These are phyloP conservation scores for Leucocoprinus leucothites DNA, from an alignment of 768 basidiomycete species.

Conservation along the genomic window DNA sequence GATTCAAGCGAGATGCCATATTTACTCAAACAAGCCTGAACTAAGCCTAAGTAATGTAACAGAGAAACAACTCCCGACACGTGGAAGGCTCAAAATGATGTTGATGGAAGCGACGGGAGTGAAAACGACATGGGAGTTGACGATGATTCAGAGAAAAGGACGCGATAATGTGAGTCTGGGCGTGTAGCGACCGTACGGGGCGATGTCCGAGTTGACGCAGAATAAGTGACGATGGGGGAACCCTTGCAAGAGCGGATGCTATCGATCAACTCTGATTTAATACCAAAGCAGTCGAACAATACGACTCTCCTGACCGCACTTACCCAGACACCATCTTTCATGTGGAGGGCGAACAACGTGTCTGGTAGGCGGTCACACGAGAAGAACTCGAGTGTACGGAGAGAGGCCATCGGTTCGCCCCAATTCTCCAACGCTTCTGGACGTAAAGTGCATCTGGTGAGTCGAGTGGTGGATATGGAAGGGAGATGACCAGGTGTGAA, in stretches of 20 bases:
- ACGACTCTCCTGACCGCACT: neutral
- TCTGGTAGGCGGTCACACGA: slow-evolving; percentile 1
- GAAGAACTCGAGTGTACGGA: neutral
- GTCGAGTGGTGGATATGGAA: neutral
- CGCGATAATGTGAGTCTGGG: too few species aligned
- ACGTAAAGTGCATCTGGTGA: slow-evolving; percentile 5
- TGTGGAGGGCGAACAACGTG: neutral
- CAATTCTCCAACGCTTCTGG: neutral
- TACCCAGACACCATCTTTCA: neutral
- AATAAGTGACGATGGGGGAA: neutral
- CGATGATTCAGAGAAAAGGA: neutral
- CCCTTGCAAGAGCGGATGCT: neutral
- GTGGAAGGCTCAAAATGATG: neutral
- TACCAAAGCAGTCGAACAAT: neutral
- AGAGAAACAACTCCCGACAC: neutral
- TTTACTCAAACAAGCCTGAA: too few species aligned
- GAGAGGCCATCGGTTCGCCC: neutral
- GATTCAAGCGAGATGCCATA: too few species aligned
- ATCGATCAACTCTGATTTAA: neutral
- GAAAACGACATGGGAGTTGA: neutral
- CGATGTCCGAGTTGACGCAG: neutral
- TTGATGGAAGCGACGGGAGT: too few species aligned
- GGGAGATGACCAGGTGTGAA: neutral
- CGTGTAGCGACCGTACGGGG: neutral
- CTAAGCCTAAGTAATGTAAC: too few species aligned